Evolutionary conservation across 495 filamentous ascomycete species (phyloP).

Genomic region (Elasticomyces elasticus): DNA sequence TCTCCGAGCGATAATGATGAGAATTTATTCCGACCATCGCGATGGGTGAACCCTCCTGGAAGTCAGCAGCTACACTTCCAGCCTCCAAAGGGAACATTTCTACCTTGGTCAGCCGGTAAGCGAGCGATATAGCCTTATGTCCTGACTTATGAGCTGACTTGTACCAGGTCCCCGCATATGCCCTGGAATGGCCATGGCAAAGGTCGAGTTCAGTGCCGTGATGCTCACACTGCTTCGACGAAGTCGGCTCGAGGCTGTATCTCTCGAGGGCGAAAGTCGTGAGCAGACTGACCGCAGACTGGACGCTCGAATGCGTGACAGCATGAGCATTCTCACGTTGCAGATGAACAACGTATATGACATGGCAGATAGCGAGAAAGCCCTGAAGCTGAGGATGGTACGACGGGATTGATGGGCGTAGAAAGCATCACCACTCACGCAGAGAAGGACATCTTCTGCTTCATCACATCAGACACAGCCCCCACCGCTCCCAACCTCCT

Average conservation of each 20-base stretch:
- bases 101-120: constrained; percentile 17
- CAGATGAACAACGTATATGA: constrained; percentile 18
- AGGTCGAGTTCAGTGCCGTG: constrained; percentile 22
- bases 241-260: constrained; percentile 13
- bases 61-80: constrained; percentile 10
- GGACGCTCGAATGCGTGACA: constrained; percentile 11
- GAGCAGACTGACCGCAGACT: constrained; percentile 9
- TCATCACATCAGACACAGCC: background rate
- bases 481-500: background rate
- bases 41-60: constrained; percentile 15
- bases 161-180: constrained; percentile 16
- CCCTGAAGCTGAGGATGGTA: background rate
- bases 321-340: constrained; percentile 9
- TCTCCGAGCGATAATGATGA: constrained; percentile 7
- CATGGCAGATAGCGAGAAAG: background rate
- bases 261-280: constrained; percentile 9
- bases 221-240: constrained; percentile 14
- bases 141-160: background rate
- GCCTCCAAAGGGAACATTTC: constrained; percentile 16
- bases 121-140: background rate
- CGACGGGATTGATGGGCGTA: background rate
- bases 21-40: constrained; percentile 9
- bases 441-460: background rate
- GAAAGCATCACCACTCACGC: background rate
- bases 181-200: constrained; percentile 23